Evolutionary conservation across 2,329 filamentous ascomycete genomes (phyloP).

Genomic region (Akanthomyces muscarius): DNA sequence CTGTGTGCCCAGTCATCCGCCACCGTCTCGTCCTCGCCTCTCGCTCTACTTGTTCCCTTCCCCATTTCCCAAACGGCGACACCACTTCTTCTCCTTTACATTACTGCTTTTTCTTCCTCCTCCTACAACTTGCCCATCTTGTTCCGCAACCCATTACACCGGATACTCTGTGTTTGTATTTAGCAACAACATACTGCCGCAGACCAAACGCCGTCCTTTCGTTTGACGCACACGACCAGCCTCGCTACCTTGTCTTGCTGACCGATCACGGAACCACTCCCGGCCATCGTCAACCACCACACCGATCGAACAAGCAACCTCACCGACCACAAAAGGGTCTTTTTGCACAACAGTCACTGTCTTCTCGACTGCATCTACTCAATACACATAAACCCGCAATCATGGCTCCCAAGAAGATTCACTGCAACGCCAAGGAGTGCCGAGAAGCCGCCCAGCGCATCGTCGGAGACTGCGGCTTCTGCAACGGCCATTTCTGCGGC

Average conservation of each 20-base stretch:
- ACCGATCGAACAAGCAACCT: neutral
- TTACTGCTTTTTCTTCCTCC: neutral
- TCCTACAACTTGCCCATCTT: neutral
- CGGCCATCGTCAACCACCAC: neutral
- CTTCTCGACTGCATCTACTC: neutral
- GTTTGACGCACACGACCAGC: conserved; percentile 8
- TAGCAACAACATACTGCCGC: neutral
- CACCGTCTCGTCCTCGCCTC: neutral
- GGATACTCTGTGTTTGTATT: neutral
- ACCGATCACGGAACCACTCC: conserved; percentile 14
- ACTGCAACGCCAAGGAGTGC: conserved; percentile 88
- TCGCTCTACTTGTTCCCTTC: conserved; percentile 6
- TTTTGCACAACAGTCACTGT: no score
- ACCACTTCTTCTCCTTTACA: conserved; percentile 1
- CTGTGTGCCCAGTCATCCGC: conserved; percentile 4
- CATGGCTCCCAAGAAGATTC: conserved; percentile 72
- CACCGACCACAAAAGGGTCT: neutral
- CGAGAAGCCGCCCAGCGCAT: conserved; percentile 84
- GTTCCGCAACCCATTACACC: neutral
- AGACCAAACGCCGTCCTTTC: neutral
- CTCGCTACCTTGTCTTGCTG: neutral
- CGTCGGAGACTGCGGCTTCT: conserved; percentile 94
- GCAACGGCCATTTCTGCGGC: conserved; percentile 87
- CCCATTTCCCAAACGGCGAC: neutral
- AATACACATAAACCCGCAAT: conserved; percentile 17